A percentile compares a stretch with the other conserved stretches of the same genome.
Evolutionary conservation across 495 filamentous ascomycete species (phyloP).

Genomic region (Cairneyella variabilis): DNA sequence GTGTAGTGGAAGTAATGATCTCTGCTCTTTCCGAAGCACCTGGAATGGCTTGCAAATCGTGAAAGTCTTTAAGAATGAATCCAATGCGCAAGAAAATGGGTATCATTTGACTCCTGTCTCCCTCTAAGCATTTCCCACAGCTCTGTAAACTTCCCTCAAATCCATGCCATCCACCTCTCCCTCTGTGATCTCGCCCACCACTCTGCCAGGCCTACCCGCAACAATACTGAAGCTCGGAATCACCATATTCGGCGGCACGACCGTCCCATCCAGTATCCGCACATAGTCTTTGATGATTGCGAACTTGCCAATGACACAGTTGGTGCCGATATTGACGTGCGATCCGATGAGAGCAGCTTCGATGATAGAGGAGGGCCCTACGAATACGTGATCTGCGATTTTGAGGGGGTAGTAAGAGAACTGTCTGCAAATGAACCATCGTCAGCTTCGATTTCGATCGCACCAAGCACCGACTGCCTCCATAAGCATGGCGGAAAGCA

Average conservation of each 20-base stretch:
- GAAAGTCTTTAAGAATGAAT: no score
- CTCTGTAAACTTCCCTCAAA: constrained; percentile 50
- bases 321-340: constrained; percentile 77
- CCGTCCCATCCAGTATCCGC: constrained; percentile 73
- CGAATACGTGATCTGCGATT: constrained; percentile 88
- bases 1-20: no score
- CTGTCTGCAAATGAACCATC: constrained; percentile 29
- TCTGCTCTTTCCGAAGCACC: no score
- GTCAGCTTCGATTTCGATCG: neutral
- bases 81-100: no score
- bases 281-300: constrained; percentile 89
- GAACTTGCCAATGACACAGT: constrained; percentile 74
- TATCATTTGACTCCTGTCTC: constrained; percentile 11
- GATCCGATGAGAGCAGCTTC: constrained; percentile 75
- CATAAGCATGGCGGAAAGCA: constrained; percentile 6
- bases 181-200: constrained; percentile 83
- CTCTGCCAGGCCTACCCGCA: constrained; percentile 72
- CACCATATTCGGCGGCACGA: constrained; percentile 84
- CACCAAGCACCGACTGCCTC: no score
- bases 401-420: constrained; percentile 81
- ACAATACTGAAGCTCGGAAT: constrained; percentile 87
- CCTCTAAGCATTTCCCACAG: constrained; percentile 38
- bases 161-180: constrained; percentile 61
- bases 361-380: constrained; percentile 68
- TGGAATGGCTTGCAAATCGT: no score